Base-by-base conservation (phyloP, 148 eudicot species). In the Rhododendron griersonianum region DNA sequence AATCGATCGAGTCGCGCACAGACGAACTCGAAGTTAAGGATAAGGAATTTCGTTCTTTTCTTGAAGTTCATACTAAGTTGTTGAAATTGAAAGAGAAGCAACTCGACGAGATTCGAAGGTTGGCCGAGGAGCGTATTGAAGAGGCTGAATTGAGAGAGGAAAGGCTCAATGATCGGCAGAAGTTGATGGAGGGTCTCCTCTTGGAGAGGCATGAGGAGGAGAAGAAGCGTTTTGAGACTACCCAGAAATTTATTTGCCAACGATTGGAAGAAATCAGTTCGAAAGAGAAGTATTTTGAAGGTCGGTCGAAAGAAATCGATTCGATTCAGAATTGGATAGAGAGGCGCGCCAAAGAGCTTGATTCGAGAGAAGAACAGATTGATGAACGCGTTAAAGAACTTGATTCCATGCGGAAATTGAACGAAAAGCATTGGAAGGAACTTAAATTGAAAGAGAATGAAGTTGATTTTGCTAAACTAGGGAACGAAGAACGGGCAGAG, bases 141-240 rank as follows among this genome's bases (percentile, higher is more conserved):
- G 86, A 89, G 81, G 85, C 85, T 59, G 90, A 88, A 67, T 84
- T 61, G 84, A 87, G 87, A 78, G 90, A 89, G 84, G 53, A 91
- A 78, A 92, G 86, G 53, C 63, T 61, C 83, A 39, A 41, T 25
- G 74, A 50, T 71, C 81, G 73, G 69, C 61, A 53, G 61, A 86
- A 81, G 84, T 59, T 81, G 81, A 51, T 65, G 47, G 89, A 87
- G 57, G 78, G 82, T 47, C 50, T 47, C 45, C 25, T 86, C 5
- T 84, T 73, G 50, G 45, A 89, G 84, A 84, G 88, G 79, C 28
- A 86, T 19, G 82, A 89, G 81, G 25, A 41, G 79, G 89, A 73
- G 65, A 83, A 80, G 88, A 63, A 85, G 69, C 65, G 78, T 44
- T 21, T 91, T 33, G 90, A 87, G 80, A 65, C 47, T 76, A 74